Conservation (phyloP, 2,329 filamentous ascomycete species). For the Exophiala oligosperma region DNA sequence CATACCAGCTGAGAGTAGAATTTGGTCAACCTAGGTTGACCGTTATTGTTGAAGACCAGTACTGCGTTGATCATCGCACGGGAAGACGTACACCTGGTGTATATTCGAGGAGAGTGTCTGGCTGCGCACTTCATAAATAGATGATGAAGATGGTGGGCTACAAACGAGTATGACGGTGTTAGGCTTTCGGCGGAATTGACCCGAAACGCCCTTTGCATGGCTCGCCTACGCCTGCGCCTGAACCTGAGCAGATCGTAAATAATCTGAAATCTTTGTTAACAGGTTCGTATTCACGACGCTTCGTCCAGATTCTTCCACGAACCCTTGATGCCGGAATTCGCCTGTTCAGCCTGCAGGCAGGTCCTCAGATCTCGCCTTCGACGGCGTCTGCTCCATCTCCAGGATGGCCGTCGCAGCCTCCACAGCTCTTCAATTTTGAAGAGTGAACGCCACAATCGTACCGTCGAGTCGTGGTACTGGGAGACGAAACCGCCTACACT, state of each 20-base stretch:
- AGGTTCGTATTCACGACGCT: too few species aligned
- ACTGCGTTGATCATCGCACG: slow-evolving; percentile 91
- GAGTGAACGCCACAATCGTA: neutral
- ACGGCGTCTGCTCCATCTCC: slow-evolving; percentile 16
- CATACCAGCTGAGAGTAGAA: slow-evolving; percentile 95
- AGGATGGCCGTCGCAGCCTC: slow-evolving; percentile 18
- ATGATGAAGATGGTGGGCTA: too few species aligned
- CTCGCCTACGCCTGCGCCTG: neutral
- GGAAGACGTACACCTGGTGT: too few species aligned
- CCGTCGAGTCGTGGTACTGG: slow-evolving; percentile 40
- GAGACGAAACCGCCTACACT: slow-evolving; percentile 49
- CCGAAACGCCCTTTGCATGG: neutral
- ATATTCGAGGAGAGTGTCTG: too few species aligned
- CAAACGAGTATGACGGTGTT: too few species aligned
- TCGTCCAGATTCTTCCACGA: neutral
- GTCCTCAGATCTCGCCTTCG: slow-evolving; percentile 17
- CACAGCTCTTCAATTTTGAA: slow-evolving; percentile 1
- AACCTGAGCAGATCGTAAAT: neutral
- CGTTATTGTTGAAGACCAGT: slow-evolving; percentile 97
- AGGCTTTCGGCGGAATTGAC: too few species aligned
- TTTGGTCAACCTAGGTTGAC: slow-evolving; percentile 93
- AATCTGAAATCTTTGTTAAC: too few species aligned
- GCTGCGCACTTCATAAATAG: too few species aligned
- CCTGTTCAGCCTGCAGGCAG: slow-evolving; percentile 17
- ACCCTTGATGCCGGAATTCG: slow-evolving; percentile 12